These are phyloP conservation scores for Gaeumannomyces tritici DNA, from an alignment of 2,329 filamentous ascomycete species.

Conservation along the genomic window DNA sequence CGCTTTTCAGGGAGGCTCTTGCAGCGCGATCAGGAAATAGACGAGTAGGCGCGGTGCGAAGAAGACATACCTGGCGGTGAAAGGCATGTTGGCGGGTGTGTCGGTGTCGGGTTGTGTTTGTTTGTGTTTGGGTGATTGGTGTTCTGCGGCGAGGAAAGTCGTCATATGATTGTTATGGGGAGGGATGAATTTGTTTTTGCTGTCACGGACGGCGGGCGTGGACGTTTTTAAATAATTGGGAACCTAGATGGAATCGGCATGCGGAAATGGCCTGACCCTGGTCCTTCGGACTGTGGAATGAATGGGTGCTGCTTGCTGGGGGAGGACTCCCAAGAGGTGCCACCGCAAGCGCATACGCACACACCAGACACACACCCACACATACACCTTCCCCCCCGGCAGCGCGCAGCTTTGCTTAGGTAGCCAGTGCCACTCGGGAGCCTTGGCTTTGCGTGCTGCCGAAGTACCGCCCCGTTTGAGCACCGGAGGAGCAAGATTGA, in stretches of 20 bases:
- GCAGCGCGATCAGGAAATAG: neutral
- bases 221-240: conserved; percentile 3
- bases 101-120: neutral
- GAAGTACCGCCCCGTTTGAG: neutral
- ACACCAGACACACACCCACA: too few relatives aligned
- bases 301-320: neutral
- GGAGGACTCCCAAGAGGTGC: neutral
- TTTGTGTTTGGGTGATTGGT: neutral
- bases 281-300: neutral
- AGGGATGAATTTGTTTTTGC: neutral
- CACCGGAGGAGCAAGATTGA: neutral
- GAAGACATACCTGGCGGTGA: conserved; percentile 44
- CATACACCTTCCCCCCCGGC: neutral
- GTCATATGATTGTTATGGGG: neutral
- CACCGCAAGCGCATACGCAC: neutral
- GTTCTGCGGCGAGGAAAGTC: neutral
- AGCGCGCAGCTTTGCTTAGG: neutral
- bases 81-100: conserved; percentile 37
- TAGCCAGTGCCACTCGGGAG: neutral
- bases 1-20: neutral
- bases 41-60: neutral
- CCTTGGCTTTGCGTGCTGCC: neutral
- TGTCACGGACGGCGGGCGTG: neutral
- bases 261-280: neutral
- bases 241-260: neutral